Conservation (phyloP, 495 filamentous ascomycete genomes). For the Peziza echinospora region DNA sequence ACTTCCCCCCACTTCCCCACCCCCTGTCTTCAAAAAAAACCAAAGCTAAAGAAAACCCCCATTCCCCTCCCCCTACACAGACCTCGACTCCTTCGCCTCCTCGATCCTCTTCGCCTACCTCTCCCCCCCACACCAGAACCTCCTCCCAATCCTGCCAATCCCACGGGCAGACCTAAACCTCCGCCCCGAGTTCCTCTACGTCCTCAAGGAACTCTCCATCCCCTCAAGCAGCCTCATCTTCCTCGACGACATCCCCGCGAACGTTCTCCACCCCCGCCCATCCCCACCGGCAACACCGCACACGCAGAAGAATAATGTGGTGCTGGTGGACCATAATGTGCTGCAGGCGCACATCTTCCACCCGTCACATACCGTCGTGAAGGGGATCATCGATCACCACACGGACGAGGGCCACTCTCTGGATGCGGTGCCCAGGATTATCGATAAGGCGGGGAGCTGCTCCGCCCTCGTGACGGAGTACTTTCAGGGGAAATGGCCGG, state of each 20-base stretch:
- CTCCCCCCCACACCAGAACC: slow-evolving; percentile 28
- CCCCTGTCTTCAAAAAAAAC: too few species aligned
- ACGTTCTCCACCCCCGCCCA: slow-evolving; percentile 24
- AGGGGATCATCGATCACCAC: slow-evolving; percentile 86
- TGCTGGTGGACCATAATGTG: slow-evolving; percentile 76
- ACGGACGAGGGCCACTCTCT: slow-evolving; percentile 43
- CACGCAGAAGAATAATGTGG: slow-evolving; percentile 21
- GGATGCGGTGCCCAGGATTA: slow-evolving; percentile 32
- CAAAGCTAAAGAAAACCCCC: too few species aligned
- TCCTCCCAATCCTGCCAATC: slow-evolving; percentile 67
- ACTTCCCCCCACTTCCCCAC: too few species aligned
- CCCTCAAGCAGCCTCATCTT: slow-evolving; percentile 30
- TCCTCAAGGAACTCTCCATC: slow-evolving; percentile 28
- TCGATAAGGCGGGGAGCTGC: slow-evolving; percentile 51
- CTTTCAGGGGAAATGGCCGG: slow-evolving; percentile 21
- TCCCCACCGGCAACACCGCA: background rate
- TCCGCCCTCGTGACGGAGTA: slow-evolving; percentile 50
- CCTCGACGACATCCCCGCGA: slow-evolving; percentile 8
- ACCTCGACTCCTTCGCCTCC: slow-evolving; percentile 80
- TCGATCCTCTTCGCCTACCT: slow-evolving; percentile 74
- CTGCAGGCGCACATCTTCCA: slow-evolving; percentile 27
- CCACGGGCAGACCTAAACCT: slow-evolving; percentile 44
- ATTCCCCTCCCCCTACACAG: too few species aligned
- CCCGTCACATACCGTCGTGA: slow-evolving; percentile 25
- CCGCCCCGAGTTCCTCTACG: slow-evolving; percentile 55